Evolutionary conservation across 1,139 yeast species (phyloP).

Genomic region (Yamadazyma atmosphaerica): DNA sequence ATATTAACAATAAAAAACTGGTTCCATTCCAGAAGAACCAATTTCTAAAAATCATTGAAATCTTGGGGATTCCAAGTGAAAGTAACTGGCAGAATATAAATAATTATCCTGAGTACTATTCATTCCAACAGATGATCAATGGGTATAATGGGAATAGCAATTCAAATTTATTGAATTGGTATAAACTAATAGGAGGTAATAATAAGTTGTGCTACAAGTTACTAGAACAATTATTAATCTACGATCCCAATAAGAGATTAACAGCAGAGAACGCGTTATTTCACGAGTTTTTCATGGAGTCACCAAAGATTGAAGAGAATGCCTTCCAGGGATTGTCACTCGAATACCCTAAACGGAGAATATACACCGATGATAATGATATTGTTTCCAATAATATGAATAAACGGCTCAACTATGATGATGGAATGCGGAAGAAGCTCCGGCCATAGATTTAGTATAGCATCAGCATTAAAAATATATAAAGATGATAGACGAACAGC

Average conservation of each 20-base stretch:
- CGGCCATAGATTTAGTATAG: constrained; percentile 5
- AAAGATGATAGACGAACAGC: too few species aligned
- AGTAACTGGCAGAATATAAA: constrained; percentile 76
- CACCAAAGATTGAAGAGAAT: constrained; percentile 67
- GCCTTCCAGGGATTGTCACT: constrained; percentile 65
- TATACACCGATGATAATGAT: constrained; percentile 76
- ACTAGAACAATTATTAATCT: constrained; percentile 63
- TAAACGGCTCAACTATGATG: constrained; percentile 30
- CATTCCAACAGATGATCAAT: constrained; percentile 53
- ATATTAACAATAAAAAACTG: constrained; percentile 71
- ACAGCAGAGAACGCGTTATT: constrained; percentile 74
- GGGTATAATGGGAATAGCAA: constrained; percentile 52
- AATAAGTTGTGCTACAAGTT: constrained; percentile 69
- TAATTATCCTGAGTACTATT: constrained; percentile 81
- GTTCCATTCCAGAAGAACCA: constrained; percentile 95
- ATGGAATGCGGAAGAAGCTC: constrained; percentile 25
- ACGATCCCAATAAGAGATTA: constrained; percentile 76
- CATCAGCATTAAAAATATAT: background rate
- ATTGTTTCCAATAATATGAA: constrained; percentile 37
- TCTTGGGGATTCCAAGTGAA: constrained; percentile 81
- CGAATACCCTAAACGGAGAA: constrained; percentile 71
- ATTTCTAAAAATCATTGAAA: constrained; percentile 83
- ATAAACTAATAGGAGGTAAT: constrained; percentile 72
- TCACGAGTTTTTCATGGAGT: constrained; percentile 73
- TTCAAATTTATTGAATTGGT: constrained; percentile 79